Evolutionary conservation across 129 eudicot genomes (phyloP), one percentile per base, ranked within the genome.

Genomic region (Cynara cardunculus): DNA sequence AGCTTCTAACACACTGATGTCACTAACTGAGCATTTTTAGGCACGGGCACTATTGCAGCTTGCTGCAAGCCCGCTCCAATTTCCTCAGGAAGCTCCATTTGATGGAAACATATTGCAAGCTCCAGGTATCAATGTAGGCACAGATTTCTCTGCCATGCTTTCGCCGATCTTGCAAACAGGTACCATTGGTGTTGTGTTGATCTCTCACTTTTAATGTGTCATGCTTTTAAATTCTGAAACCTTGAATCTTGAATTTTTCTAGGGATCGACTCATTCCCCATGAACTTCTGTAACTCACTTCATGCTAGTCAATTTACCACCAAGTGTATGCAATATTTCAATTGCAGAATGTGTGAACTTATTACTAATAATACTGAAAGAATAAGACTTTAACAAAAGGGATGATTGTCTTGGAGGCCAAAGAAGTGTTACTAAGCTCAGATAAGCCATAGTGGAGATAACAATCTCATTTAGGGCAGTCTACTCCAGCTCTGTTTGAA

Each of bases 11-110:
- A 22, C 32, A 18, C 21, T 86, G 86, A 83, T 80, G 81, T 71
- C 65, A 44, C 84, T 70, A 67, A 75, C 82, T 87, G 61, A 71
- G 82, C 71, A 85, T 83, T 70, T 49, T 72, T 81, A 96, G 99
- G 99, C 97, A 81, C 92, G 18, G 21, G 87, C 88, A 16, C 69
- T 96, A 49, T 88, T 96, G 88, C 97, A 93, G 80, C 87, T 96
- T 77, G 99, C 98, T 78, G 92, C 99, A 74, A 93, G 96, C 86
- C 91, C 97, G 3, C 86, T 87, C 31, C 87, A 87, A 14, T 83
- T 88, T 68, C 87, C 91, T 78, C 88, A 82, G 25, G 98, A 89
- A 67, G 89, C 83, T 64, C 83, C 82, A 73, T 72, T 46, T 83
- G 85, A 85, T 81, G 88, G 87, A 77, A 78, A 74, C 75, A 34